Evolutionary conservation across 2,329 filamentous ascomycete genomes (phyloP).

Genomic region (Raffaelea ambrosiae): DNA sequence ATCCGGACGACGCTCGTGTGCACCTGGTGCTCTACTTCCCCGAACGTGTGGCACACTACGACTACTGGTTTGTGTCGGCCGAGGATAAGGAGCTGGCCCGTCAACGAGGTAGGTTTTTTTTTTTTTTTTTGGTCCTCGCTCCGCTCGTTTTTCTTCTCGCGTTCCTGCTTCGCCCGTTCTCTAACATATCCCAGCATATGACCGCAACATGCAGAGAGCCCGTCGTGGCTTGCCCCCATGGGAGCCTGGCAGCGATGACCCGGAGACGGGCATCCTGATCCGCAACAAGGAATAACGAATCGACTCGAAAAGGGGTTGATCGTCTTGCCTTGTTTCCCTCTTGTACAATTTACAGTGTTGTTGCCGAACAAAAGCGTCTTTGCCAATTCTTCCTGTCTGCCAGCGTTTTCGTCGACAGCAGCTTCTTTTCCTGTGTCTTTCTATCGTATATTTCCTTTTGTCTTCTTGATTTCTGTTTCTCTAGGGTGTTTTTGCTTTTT

Average conservation of each 20-base stretch:
- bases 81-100: conserved; percentile 15
- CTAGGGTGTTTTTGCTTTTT: neutral
- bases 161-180: neutral
- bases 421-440: neutral
- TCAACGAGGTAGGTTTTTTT: conserved; percentile 9
- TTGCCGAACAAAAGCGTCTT: no score
- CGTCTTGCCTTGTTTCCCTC: neutral
- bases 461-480: neutral
- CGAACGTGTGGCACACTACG: conserved; percentile 14
- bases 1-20: conserved; percentile 12
- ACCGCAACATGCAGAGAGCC: conserved; percentile 14
- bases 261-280: conserved; percentile 14
- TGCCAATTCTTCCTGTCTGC: neutral
- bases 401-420: neutral
- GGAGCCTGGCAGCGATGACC: conserved; percentile 14
- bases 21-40: conserved; percentile 16
- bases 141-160: neutral
- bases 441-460: neutral
- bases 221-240: conserved; percentile 14
- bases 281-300: conserved; percentile 11
- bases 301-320: neutral
- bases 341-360: neutral
- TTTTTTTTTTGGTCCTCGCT: neutral
- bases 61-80: conserved; percentile 17
- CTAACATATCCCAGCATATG: conserved; percentile 7